Evolutionary conservation across 2,329 filamentous ascomycete genomes (phyloP).

Genomic region (Fusarium aywerte): DNA sequence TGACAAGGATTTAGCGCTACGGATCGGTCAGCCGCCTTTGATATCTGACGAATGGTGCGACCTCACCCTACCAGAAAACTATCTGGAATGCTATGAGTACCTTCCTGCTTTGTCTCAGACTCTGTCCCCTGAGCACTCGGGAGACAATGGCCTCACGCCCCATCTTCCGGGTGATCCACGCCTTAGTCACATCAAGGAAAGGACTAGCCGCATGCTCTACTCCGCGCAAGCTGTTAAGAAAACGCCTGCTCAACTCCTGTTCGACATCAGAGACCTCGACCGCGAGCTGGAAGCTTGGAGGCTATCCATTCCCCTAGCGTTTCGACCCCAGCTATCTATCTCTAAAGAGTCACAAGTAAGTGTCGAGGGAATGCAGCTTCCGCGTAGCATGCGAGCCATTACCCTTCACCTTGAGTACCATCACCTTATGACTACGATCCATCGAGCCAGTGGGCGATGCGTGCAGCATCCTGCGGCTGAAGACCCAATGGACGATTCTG

Average conservation of each 20-base stretch:
- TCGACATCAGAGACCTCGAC: slow-evolving; percentile 66
- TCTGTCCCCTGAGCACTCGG: not conserved
- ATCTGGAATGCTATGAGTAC: slow-evolving; percentile 41
- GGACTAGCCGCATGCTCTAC: slow-evolving; percentile 60
- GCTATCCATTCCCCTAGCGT: slow-evolving; percentile 56
- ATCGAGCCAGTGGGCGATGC: slow-evolving; percentile 64
- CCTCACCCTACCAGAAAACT: slow-evolving; percentile 40
- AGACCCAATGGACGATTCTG: slow-evolving; percentile 18
- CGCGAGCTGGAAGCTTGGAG: slow-evolving; percentile 67
- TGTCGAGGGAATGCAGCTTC: slow-evolving; percentile 39
- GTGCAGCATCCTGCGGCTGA: slow-evolving; percentile 16
- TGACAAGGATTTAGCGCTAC: slow-evolving; percentile 66
- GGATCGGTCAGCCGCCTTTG: slow-evolving; percentile 63
- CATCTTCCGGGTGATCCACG: slow-evolving; percentile 60
- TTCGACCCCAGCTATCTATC: slow-evolving; percentile 60
- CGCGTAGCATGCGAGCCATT: slow-evolving; percentile 59
- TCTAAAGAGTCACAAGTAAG: slow-evolving; percentile 41
- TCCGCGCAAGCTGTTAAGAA: slow-evolving; percentile 60
- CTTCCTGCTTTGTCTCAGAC: not conserved
- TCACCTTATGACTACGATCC: slow-evolving; percentile 65
- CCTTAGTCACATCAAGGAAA: slow-evolving; percentile 63
- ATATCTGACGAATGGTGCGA: slow-evolving; percentile 57
- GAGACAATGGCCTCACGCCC: slow-evolving; percentile 35
- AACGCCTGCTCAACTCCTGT: slow-evolving; percentile 64
- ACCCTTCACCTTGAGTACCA: slow-evolving; percentile 66